These are phyloP conservation scores for Colletotrichum musae DNA, from an alignment of 2,329 filamentous ascomycete species.

Conservation along the genomic window DNA sequence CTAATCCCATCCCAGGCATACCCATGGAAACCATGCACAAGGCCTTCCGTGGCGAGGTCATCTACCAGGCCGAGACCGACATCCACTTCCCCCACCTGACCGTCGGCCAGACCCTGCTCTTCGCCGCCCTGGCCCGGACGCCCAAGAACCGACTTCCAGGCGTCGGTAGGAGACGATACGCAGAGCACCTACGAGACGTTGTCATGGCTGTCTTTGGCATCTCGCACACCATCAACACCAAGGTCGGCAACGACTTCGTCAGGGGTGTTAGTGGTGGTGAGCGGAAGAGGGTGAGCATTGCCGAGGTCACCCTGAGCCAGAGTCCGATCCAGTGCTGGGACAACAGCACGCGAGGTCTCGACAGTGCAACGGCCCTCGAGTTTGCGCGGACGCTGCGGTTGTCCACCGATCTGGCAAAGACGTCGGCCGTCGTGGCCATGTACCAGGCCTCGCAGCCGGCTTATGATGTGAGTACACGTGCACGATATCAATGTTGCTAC, in stretches of 20 bases:
- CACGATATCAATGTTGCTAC: conserved; percentile 60
- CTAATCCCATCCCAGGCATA: conserved; percentile 43
- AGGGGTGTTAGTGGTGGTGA: conserved; percentile 68
- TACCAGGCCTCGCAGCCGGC: conserved; percentile 70
- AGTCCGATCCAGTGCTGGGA: conserved; percentile 77
- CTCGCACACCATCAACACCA: conserved; percentile 71
- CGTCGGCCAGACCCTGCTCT: conserved; percentile 74
- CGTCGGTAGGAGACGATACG: conserved; percentile 66
- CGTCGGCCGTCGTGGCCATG: conserved; percentile 71
- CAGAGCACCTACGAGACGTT: conserved; percentile 55
- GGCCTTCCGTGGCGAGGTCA: conserved; percentile 66
- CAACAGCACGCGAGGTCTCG: conserved; percentile 73
- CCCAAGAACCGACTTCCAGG: conserved; percentile 73
- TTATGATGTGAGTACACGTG: conserved; percentile 66
- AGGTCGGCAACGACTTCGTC: conserved; percentile 73
- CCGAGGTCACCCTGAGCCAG: conserved; percentile 67
- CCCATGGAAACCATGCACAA: conserved; percentile 54
- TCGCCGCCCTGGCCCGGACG: conserved; percentile 73
- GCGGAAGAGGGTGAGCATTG: conserved; percentile 78
- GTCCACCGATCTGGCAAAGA: conserved; percentile 69
- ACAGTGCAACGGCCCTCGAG: conserved; percentile 73
- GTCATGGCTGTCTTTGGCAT: conserved; percentile 75
- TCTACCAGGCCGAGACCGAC: conserved; percentile 77
- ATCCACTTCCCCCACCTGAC: conserved; percentile 76
- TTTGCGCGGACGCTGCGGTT: conserved; percentile 72